Base-by-base conservation (phyloP, 2,329 filamentous ascomycete genomes). In the Ophiocordyceps australis region DNA sequence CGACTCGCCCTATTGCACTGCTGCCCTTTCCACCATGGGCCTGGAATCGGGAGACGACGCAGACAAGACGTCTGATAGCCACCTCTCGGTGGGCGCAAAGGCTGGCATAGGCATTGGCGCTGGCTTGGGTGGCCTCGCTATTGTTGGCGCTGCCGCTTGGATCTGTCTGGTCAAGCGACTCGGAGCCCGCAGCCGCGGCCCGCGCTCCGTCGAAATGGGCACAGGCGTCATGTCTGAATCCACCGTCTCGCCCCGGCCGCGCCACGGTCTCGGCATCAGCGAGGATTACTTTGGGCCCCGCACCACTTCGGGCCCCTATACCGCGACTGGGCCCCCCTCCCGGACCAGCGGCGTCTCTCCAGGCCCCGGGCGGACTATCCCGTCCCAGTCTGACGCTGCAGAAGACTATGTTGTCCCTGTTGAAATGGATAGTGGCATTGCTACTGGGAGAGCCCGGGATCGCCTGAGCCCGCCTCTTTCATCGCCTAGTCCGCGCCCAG, bases 401-500 rank as follows among this genome's bases (percentile, higher is more conserved):
- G 24, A 24, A 8, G 61, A 67, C 35, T 63, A 66, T 21, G 42
- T 52, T 1, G 49, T 47, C 13, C 55, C 65, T 4, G 62, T 70
- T 4, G 66, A 72, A 48, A 62, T 72, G 9, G 62, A 57, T 31
- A 55, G n/a, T n/a, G n/a, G n/a, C n/a, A n/a, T n/a, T n/a, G n/a
- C n/a, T n/a, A n/a, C n/a, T n/a, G n/a, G n/a, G n/a, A n/a, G n/a
- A n/a, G n/a, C n/a, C n/a, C n/a, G n/a, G n/a, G n/a, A n/a, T n/a
- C n/a, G n/a, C n/a, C n/a, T n/a, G n/a, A n/a, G n/a, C n/a, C n/a
- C n/a, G n/a, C n/a, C n/a, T n/a, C n/a, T n/a, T n/a, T n/a, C n/a
- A 40, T 40, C 6, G 35, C 35, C 12, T 31, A 14, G 23, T n/a
- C 14, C 18, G 5, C 11, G 14, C 9, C 15, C 9, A 10, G 7